Base-by-base conservation (phyloP, 1,139 yeast genomes). In the Yarrowia galli region DNA sequence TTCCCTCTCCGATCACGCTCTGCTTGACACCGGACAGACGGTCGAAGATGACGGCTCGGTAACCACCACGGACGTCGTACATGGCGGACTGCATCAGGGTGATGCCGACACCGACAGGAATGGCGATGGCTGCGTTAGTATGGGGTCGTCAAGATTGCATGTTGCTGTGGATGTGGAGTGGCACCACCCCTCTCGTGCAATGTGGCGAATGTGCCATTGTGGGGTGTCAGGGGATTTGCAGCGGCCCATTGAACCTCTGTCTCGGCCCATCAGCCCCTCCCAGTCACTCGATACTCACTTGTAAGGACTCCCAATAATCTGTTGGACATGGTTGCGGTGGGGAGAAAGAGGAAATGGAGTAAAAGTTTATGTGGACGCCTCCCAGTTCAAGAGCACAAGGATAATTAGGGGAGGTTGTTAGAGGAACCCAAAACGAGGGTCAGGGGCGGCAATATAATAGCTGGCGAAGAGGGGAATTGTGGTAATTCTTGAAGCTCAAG, bases 51-150 rank as follows among this genome's bases (percentile, higher is more conserved):
- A 95, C 97, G 25, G 98, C 99, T 76, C 99, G 85, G 71, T 91
- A 86, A 68, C 99, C 99, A 69, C 99, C 99, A 75, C 89, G 89
- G 54, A 95, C 99, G 76, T 95, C 99, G 78, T 92, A 95, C 69
- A 75, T 71, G 48, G 77, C 74, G 69, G 74, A 74, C 70, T 75
- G 76, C 18, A 71, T 69, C 71, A 67, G 73, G 66, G 64, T 71
- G 71, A 56, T 75, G 67, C 66, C 68, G 22, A 71, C 72, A 42
- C 72, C 71, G 13, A 75, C 75, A 42, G 78, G 78, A 48, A 75
- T 65, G 20, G 75, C 72, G 67, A 75, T 70, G 35, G 76, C 76
- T 68, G 56, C n/a, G 66, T 61, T 61, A 61, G 66, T 43, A 20
- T 42, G 51, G 38, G 28, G 48, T 53, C 13, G 28, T 18, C 32